phyloP scores from a whole-genome alignment of 2,329 filamentous ascomycete species.

The Ophiocordyceps sinensis region DNA sequence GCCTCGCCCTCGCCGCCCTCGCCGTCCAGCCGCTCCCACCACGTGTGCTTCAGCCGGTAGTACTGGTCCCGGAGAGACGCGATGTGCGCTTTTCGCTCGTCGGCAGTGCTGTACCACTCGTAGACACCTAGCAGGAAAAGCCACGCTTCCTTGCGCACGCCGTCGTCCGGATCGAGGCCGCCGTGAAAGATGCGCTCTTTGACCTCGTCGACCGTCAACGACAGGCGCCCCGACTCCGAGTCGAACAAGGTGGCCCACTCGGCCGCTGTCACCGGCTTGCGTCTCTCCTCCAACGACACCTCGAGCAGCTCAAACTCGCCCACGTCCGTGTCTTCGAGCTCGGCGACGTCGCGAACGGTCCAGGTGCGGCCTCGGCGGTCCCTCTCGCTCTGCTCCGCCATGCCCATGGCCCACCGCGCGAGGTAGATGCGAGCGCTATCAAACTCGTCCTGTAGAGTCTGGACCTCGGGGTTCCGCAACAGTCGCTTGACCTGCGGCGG shows the following conservation, averaged over 20 bases:
- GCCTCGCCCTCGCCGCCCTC: constrained; percentile 66
- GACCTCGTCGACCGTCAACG: constrained; percentile 76
- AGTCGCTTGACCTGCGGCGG: constrained; percentile 78
- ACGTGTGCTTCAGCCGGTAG: constrained; percentile 79
- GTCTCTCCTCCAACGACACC: constrained; percentile 63
- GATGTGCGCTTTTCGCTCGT: constrained; percentile 70
- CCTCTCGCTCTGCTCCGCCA: constrained; percentile 88
- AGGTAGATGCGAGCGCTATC: constrained; percentile 91
- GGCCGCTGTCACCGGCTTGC: constrained; percentile 61
- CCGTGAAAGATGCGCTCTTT: constrained; percentile 97
- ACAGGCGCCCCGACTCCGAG: constrained; percentile 53
- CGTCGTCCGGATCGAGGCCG: constrained; percentile 75
- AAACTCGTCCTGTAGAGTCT: constrained; percentile 91
- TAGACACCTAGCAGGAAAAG: constrained; percentile 84
- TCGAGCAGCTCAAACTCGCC: constrained; percentile 94
- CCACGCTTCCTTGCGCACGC: constrained; percentile 93
- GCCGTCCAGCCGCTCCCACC: constrained; percentile 91
- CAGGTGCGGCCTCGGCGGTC: constrained; percentile 79
- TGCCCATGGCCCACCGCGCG: constrained; percentile 95
- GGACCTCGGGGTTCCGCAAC: constrained; percentile 83
- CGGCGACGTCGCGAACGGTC: constrained; percentile 83
- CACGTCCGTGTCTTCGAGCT: constrained; percentile 87
- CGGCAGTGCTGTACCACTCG: constrained; percentile 78
- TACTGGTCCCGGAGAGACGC: constrained; percentile 87
- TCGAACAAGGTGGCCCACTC: constrained; percentile 95